These are phyloP conservation scores for Astrothelium subdiscretum DNA, from an alignment of 495 filamentous ascomycete genomes.

Conservation along the genomic window DNA sequence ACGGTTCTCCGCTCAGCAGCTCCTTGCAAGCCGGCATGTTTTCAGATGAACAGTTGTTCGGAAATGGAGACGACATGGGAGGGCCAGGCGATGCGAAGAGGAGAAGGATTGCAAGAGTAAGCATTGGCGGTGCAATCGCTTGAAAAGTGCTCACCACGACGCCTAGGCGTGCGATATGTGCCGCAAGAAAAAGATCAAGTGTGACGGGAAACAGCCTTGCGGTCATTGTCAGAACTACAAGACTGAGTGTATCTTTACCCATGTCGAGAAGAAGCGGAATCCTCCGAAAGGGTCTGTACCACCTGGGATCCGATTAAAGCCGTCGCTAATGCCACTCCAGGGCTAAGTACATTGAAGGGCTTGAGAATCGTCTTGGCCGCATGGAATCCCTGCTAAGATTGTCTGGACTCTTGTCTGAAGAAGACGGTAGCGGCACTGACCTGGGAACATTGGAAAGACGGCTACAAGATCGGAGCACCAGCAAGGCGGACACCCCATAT, in stretches of 20 bases:
- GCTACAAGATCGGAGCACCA: conserved; percentile 52
- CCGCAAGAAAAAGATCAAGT: conserved; percentile 99
- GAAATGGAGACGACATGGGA: conserved; percentile 48
- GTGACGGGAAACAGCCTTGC: conserved; percentile 93
- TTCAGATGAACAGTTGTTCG: conserved; percentile 30
- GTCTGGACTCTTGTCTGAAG: conserved; percentile 77
- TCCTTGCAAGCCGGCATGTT: conserved; percentile 51
- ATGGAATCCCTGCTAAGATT: conserved; percentile 87
- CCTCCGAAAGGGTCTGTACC: conserved; percentile 81
- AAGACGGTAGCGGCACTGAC: conserved; percentile 79
- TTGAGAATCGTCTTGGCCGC: conserved; percentile 85
- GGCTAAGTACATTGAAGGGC: conserved; percentile 95
- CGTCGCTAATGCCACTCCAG: conserved; percentile 31
- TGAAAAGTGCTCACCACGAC: conserved; percentile 15
- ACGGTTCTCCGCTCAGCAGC: conserved; percentile 49
- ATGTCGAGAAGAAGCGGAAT: conserved; percentile 96
- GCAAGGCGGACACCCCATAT: conserved; percentile 10
- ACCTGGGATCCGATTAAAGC: not conserved
- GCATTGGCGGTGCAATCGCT: conserved; percentile 35
- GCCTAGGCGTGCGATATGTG: conserved; percentile 94
- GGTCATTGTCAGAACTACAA: conserved; percentile 98
- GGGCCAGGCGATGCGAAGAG: conserved; percentile 83
- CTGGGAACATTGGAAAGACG: conserved; percentile 76
- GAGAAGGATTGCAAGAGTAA: conserved; percentile 69
- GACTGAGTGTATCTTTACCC: conserved; percentile 93